Conservation (phyloP, 331 rosid genomes). For the Malus hybrid region DNA sequence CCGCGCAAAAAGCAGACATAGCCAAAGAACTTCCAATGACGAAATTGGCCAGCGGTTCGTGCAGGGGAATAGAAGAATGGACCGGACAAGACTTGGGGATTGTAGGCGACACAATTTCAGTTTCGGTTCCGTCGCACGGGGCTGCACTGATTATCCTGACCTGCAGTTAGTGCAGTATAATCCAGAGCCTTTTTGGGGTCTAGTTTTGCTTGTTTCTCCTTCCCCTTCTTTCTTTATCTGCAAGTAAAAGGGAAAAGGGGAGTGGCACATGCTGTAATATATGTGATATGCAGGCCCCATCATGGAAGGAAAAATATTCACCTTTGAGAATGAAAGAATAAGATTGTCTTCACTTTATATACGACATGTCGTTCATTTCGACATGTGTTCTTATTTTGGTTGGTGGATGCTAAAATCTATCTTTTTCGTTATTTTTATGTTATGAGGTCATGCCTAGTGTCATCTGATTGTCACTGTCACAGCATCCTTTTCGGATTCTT, state of each 20-base stretch:
- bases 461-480: too few relatives aligned
- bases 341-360: too few relatives aligned
- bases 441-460: too few relatives aligned
- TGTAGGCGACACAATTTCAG: conserved; percentile 23
- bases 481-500: too few relatives aligned
- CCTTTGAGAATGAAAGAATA: too few relatives aligned
- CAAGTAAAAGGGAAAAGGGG: background rate
- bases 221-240: background rate
- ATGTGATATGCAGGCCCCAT: too few relatives aligned
- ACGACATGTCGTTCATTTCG: too few relatives aligned
- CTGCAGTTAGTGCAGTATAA: conserved; percentile 16
- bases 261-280: background rate
- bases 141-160: conserved; percentile 54
- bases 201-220: background rate
- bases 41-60: conserved; percentile 19
- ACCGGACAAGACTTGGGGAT: conserved; percentile 29
- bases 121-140: conserved; percentile 49
- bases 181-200: background rate
- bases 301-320: too few relatives aligned
- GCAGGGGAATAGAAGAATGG: conserved; percentile 68
- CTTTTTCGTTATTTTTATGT: too few relatives aligned
- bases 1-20: conserved; percentile 50
- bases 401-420: too few relatives aligned
- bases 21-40: conserved; percentile 36
- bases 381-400: too few relatives aligned